phyloP scores from a whole-genome alignment of 2,329 filamentous ascomycete genomes.

The Onygena corvina region DNA sequence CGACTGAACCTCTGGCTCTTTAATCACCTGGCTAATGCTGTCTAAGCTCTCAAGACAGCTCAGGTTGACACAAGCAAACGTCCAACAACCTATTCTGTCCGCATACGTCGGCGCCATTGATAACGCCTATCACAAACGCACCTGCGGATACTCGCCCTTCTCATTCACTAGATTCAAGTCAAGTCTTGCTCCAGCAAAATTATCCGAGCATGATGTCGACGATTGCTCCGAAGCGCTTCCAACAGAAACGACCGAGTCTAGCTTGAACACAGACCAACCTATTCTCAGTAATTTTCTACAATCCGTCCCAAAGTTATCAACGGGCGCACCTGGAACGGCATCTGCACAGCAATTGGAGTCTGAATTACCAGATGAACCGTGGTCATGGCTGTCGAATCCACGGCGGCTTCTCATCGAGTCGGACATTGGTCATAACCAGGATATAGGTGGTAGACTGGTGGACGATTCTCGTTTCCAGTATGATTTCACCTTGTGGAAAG shows the following conservation, averaged over 20 bases:
- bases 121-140: background rate
- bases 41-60: slow-evolving; percentile 4
- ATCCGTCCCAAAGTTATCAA: no score
- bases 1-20: background rate
- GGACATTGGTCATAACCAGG: slow-evolving; percentile 27
- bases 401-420: slow-evolving; percentile 33
- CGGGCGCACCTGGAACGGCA: no score
- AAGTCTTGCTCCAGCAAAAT: background rate
- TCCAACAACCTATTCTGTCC: background rate
- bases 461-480: slow-evolving; percentile 24
- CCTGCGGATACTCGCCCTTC: background rate
- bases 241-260: background rate
- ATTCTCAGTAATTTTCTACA: no score
- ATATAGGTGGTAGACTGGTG: slow-evolving; percentile 29
- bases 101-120: background rate
- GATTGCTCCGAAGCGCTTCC: background rate
- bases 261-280: background rate
- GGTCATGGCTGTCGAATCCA: slow-evolving; percentile 15
- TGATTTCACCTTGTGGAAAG: slow-evolving; percentile 35
- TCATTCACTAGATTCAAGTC: background rate
- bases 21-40: background rate
- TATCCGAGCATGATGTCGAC: background rate
- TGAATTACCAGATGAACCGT: background rate
- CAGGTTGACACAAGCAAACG: background rate
- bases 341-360: background rate